Base-by-base conservation (phyloP, 208 protist genomes). In the Histomonas meleagridis region DNA sequence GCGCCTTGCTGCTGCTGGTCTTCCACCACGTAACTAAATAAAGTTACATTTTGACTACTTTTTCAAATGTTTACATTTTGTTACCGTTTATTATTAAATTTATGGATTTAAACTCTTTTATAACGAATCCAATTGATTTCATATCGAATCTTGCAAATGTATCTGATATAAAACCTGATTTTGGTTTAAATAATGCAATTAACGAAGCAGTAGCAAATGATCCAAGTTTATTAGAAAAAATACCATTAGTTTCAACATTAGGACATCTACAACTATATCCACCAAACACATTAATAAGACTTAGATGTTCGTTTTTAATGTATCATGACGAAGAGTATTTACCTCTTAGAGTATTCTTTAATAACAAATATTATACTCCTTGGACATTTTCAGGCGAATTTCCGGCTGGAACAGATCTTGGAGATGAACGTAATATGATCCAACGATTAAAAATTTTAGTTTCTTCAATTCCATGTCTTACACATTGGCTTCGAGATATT, bases 1-100 rank as follows among this genome's bases (percentile, higher is more conserved):
- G 40, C 23, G 26, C 18, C 76, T 86, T 55, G 46, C 40, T 0
- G 46, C 40, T 55, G 46, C 46, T 55, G 46, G 46, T 46, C 76
- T 86, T 40, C 76, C 76, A 86, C 76, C 76, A 51, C 76, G 76
- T 46, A 72, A 72, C 32, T 86, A 86, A 32, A 86, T 28, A 62
- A 62, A 62, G n/a, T n/a, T n/a, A n/a, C n/a, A n/a, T n/a, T n/a
- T n/a, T n/a, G n/a, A n/a, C n/a, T n/a, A n/a, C n/a, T n/a, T n/a
- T n/a, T n/a, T n/a, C n/a, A n/a, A n/a, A n/a, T n/a, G n/a, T n/a
- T n/a, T n/a, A n/a, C n/a, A n/a, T n/a, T n/a, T n/a, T n/a, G n/a
- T n/a, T n/a, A n/a, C n/a, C n/a, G n/a, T n/a, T n/a, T n/a, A n/a
- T n/a, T 60, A 60, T 60, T 60, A 60, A 60, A 23, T 60, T 32